A percentile compares a stretch with the other conserved stretches of the same genome.
These are phyloP conservation scores for Verticillium dahliae DNA, from an alignment of 2,329 filamentous ascomycete species.

Conservation along the genomic window DNA sequence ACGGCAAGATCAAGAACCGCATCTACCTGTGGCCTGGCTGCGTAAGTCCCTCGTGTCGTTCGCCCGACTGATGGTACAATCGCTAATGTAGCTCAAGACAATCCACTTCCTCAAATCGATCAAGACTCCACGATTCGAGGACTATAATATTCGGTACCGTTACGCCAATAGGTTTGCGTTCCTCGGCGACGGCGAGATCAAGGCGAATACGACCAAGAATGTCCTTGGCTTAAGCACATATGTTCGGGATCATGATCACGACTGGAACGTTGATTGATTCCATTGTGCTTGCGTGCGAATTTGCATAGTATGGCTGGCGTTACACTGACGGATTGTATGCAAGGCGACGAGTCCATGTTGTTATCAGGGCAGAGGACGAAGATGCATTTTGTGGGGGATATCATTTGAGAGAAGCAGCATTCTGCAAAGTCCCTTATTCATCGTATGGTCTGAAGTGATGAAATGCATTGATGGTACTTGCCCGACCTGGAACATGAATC, in stretches of 20 bases:
- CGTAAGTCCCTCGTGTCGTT: slow-evolving; percentile 15
- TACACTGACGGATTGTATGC: not conserved
- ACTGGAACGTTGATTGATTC: slow-evolving; percentile 34
- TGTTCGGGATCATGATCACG: slow-evolving; percentile 33
- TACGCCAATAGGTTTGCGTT: slow-evolving; percentile 30
- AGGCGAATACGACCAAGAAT: slow-evolving; percentile 31
- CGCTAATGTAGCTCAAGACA: slow-evolving; percentile 13
- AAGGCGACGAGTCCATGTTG: not conserved
- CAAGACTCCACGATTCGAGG: slow-evolving; percentile 24
- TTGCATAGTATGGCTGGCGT: not conserved
- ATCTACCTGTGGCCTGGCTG: slow-evolving; percentile 24
- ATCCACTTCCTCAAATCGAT: slow-evolving; percentile 29
- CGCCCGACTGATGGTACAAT: not conserved
- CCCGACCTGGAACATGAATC: too few species aligned
- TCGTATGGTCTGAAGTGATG: too few species aligned
- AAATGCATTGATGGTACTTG: too few species aligned
- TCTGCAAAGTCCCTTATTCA: too few species aligned
- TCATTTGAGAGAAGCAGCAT: too few species aligned
- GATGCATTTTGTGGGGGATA: not conserved
- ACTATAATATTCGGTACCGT: slow-evolving; percentile 24
- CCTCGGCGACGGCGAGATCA: slow-evolving; percentile 35
- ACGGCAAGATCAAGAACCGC: slow-evolving; percentile 23
- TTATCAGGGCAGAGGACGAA: not conserved
- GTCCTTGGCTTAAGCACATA: slow-evolving; percentile 34
- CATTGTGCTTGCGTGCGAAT: not conserved